A percentile compares a stretch with the other conserved stretches of the same genome.
phyloP scores from a whole-genome alignment of 148 eudicot species.

The Silene latifolia region DNA sequence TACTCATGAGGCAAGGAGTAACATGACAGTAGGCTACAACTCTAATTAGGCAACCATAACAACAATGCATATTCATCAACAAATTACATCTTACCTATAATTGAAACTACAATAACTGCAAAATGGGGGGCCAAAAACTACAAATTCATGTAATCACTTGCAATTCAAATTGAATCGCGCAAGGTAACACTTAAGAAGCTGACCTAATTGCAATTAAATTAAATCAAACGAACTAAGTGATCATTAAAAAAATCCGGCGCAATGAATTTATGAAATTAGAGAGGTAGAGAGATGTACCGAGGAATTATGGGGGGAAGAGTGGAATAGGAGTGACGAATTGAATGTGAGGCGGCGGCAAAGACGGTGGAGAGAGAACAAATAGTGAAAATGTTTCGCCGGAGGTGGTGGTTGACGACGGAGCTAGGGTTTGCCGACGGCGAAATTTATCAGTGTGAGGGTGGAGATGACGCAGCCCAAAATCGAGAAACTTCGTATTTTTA shows the following conservation, averaged over 20 bases:
- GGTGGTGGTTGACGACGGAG: conserved; percentile 2
- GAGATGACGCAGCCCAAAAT: no score
- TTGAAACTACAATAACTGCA: neutral
- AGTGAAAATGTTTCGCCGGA: no score
- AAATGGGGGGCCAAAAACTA: neutral
- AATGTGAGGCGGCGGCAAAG: no score
- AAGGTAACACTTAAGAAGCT: neutral
- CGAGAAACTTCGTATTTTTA: no score
- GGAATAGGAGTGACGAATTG: neutral
- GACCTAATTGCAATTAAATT: neutral
- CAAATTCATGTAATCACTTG: neutral
- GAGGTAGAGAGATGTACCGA: conserved; percentile 7
- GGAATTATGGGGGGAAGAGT: neutral
- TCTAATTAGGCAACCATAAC: neutral
- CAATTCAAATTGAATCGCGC: neutral
- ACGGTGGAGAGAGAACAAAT: no score
- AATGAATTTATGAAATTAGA: neutral
- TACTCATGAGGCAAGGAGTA: no score
- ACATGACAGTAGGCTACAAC: neutral
- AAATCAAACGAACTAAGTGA: neutral
- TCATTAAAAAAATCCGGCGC: neutral
- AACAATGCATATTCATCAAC: no score
- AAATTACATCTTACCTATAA: neutral
- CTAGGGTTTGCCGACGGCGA: conserved; percentile 1
- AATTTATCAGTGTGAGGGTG: neutral